Conservation (phyloP, 306 rosid species). For the Corylus heterophylla region DNA sequence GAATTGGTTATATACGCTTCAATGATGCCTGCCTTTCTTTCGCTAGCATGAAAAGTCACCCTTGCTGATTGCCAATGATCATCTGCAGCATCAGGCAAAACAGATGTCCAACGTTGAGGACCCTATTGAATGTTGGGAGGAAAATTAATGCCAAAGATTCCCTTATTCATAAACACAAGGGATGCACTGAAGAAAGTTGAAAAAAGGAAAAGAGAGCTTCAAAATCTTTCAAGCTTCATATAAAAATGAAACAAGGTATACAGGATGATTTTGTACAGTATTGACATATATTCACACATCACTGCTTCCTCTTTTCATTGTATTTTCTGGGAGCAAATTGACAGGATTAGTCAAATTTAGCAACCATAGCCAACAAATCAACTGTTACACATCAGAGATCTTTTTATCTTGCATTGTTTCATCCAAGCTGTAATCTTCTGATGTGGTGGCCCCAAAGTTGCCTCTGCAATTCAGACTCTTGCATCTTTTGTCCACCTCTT, state of each 20-base stretch:
- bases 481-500: constrained; percentile 72
- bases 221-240: constrained; percentile 3
- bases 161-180: neutral
- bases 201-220: neutral
- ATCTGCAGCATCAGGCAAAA: neutral
- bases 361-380: neutral
- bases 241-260: neutral
- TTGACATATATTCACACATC: neutral
- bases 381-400: neutral
- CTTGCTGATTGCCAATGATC: neutral
- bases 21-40: neutral
- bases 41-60: neutral
- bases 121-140: neutral
- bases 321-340: neutral
- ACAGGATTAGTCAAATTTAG: neutral
- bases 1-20: neutral
- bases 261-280: constrained; percentile 12
- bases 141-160: neutral
- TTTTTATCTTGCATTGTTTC: neutral
- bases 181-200: neutral
- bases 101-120: neutral
- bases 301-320: neutral
- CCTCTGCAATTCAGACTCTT: constrained; percentile 42
- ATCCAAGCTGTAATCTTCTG: constrained; percentile 10
- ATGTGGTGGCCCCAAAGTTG: neutral